These are phyloP conservation scores for Musa schizocarpa DNA, from an alignment of 176 grass and related monocot species.

Conservation along the genomic window DNA sequence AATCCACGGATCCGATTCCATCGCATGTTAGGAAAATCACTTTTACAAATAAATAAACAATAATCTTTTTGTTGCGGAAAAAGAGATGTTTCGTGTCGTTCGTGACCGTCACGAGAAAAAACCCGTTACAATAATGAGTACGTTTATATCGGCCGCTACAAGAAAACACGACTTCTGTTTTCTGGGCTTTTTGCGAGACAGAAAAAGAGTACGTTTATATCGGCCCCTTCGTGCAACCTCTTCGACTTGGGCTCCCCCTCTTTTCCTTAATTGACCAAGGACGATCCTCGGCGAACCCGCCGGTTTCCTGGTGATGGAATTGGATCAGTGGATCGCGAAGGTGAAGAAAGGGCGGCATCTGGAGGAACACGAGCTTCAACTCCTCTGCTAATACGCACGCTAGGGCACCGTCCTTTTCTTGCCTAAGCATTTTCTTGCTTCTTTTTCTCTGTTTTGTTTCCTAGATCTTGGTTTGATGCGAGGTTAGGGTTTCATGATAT, in stretches of 20 bases:
- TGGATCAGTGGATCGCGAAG: slow-evolving; percentile 23
- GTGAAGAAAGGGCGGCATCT: slow-evolving; percentile 16
- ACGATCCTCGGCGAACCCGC: background rate
- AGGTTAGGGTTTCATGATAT: background rate
- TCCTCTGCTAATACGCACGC: slow-evolving; percentile 12
- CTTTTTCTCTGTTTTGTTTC: background rate
- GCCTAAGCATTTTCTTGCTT: no score
- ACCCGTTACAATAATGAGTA: background rate
- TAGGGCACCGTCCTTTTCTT: background rate
- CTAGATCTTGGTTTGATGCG: background rate
- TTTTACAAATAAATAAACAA: no score
- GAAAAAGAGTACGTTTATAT: no score
- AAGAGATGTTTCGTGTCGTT: no score
- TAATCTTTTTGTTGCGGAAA: no score
- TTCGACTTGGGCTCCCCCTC: background rate
- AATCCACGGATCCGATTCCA: no score
- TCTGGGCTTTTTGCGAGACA: background rate
- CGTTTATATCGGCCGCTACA: background rate
- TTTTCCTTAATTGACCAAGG: background rate
- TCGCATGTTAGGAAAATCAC: no score
- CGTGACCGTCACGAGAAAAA: no score
- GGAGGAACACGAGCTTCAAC: slow-evolving; percentile 13
- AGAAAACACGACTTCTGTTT: background rate
- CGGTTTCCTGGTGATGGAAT: background rate
- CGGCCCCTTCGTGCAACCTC: background rate